phyloP scores from a whole-genome alignment of 2,329 filamentous ascomycete genomes.

The Claviceps sorghi region DNA sequence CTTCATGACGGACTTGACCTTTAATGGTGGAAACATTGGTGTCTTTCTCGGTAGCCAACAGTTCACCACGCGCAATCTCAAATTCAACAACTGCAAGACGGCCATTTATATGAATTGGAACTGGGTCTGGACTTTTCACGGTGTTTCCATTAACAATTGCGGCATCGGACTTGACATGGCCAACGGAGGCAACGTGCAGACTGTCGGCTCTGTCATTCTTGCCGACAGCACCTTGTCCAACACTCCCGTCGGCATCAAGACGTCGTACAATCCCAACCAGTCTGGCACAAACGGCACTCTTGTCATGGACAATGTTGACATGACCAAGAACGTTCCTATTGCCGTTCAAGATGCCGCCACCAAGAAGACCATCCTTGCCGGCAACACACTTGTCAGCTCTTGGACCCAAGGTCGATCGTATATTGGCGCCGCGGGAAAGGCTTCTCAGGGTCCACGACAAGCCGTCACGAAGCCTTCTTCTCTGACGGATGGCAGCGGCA shows the following conservation, averaged over 20 bases:
- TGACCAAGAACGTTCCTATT: slow-evolving; percentile 48
- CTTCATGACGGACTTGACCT: slow-evolving; percentile 69
- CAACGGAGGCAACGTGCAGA: slow-evolving; percentile 45
- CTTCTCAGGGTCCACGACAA: slow-evolving; percentile 43
- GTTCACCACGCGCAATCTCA: slow-evolving; percentile 71
- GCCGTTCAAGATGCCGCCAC: slow-evolving; percentile 50
- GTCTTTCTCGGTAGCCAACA: slow-evolving; percentile 77
- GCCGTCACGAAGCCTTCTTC: slow-evolving; percentile 47
- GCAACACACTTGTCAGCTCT: slow-evolving; percentile 51
- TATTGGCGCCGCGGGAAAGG: slow-evolving; percentile 29
- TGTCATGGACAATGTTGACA: slow-evolving; percentile 81
- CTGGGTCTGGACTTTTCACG: slow-evolving; percentile 75
- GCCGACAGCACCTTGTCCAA: slow-evolving; percentile 67
- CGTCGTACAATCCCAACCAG: slow-evolving; percentile 50
- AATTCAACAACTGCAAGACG: slow-evolving; percentile 68
- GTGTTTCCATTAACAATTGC: slow-evolving; percentile 58
- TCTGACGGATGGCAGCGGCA: slow-evolving; percentile 50
- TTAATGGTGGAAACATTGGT: slow-evolving; percentile 68
- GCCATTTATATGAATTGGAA: slow-evolving; percentile 87
- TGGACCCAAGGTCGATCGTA: slow-evolving; percentile 76
- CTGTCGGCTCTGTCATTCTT: slow-evolving; percentile 72
- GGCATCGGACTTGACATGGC: slow-evolving; percentile 69
- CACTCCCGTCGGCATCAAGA: slow-evolving; percentile 56
- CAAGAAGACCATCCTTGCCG: slow-evolving; percentile 46
- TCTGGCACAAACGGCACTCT: slow-evolving; percentile 64